Conservation (phyloP, 2,329 filamentous ascomycete genomes). For the Teratosphaeria viscida region DNA sequence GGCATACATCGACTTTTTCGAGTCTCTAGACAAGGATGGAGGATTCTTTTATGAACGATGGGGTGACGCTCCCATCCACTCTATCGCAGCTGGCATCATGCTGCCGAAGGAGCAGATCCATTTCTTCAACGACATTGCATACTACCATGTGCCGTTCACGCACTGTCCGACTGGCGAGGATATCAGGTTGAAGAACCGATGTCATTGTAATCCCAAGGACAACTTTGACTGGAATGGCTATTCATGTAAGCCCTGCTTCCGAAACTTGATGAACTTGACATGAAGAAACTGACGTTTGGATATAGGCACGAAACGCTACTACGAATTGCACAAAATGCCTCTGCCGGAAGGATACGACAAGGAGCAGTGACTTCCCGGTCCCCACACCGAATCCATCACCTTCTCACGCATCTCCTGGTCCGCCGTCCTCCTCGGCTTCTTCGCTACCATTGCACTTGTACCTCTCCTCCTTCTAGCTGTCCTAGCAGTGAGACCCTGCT, state of each 20-base stretch:
- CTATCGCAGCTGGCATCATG: slow-evolving; percentile 82
- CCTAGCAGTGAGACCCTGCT: background rate
- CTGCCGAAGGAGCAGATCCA: slow-evolving; percentile 90
- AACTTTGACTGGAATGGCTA: slow-evolving; percentile 99
- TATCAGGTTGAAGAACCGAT: slow-evolving; percentile 71
- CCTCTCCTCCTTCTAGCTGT: background rate
- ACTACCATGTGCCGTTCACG: slow-evolving; percentile 95
- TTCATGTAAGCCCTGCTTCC: slow-evolving; percentile 59
- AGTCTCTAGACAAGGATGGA: slow-evolving; percentile 75
- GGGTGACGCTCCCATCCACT: slow-evolving; percentile 96
- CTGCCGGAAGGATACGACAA: slow-evolving; percentile 79
- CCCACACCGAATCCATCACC: slow-evolving; percentile 5
- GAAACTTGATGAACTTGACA: background rate
- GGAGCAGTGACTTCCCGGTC: slow-evolving; percentile 23
- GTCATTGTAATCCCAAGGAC: slow-evolving; percentile 87
- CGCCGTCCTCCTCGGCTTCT: background rate
- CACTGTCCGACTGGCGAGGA: slow-evolving; percentile 92
- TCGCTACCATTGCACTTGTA: background rate
- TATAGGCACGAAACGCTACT: slow-evolving; percentile 73
- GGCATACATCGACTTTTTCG: slow-evolving; percentile 84
- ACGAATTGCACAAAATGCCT: slow-evolving; percentile 66
- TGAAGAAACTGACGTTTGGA: background rate
- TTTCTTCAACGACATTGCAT: slow-evolving; percentile 98
- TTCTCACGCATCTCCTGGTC: background rate
- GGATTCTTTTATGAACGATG: slow-evolving; percentile 99